Conservation (phyloP, 179 eudicot species). For the Nepenthes alata region DNA sequence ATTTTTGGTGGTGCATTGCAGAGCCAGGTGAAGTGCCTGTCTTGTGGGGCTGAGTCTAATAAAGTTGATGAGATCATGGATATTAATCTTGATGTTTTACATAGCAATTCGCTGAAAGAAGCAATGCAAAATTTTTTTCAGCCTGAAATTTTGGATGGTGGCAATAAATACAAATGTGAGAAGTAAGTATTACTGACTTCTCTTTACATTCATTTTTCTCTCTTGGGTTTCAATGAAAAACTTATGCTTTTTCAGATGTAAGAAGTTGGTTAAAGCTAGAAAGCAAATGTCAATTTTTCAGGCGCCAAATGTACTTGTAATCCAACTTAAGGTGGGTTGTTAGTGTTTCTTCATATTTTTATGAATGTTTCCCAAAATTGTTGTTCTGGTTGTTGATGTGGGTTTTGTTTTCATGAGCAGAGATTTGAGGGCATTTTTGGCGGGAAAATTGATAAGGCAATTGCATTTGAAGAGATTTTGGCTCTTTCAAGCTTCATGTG, state of each 20-base stretch:
- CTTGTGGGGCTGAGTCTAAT: conserved; percentile 81
- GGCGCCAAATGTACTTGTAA: conserved; percentile 89
- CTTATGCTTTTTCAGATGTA: conserved; percentile 48
- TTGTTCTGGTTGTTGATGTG: conserved; percentile 2
- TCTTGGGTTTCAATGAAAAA: conserved; percentile 3
- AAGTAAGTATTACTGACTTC: conserved; percentile 27
- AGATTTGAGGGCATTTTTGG: conserved; percentile 90
- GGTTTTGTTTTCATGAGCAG: conserved; percentile 24
- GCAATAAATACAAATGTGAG: conserved; percentile 90
- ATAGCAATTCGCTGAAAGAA: conserved; percentile 55
- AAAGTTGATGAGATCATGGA: conserved; percentile 98
- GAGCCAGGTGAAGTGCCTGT: conserved; percentile 90
- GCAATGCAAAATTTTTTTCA: conserved; percentile 82
- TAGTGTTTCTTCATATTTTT: conserved; percentile 2
- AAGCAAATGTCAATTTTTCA: conserved; percentile 94
- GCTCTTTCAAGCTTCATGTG: conserved; percentile 90
- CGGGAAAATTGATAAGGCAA: conserved; percentile 72
- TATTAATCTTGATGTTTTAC: conserved; percentile 73
- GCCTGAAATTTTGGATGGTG: conserved; percentile 85
- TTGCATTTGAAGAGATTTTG: conserved; percentile 74
- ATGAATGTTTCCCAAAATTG: neutral
- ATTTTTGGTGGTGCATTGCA: conserved; percentile 93
- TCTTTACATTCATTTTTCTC: neutral
- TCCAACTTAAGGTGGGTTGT: conserved; percentile 75
- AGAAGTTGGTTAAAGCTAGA: conserved; percentile 76